These are phyloP conservation scores for Cytospora paraplurivora DNA, from an alignment of 2,329 filamentous ascomycete genomes.

Conservation along the genomic window DNA sequence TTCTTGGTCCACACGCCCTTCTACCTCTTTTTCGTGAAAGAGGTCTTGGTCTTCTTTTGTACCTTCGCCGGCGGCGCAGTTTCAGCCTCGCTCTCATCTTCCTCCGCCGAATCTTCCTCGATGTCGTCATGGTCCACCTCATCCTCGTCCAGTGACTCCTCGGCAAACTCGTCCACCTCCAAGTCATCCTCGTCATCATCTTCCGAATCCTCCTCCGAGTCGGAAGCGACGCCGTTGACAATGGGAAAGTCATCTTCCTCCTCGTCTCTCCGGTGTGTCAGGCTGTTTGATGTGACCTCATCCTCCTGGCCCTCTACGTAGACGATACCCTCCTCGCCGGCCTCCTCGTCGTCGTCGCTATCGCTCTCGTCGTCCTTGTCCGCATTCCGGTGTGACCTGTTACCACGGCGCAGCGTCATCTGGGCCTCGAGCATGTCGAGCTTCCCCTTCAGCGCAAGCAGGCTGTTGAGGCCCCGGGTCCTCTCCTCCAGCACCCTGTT, in stretches of 20 bases:
- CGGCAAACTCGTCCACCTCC: slow-evolving; percentile 30
- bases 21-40: slow-evolving; percentile 33
- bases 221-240: slow-evolving; percentile 57
- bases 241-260: slow-evolving; percentile 61
- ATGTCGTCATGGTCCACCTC: slow-evolving; percentile 41
- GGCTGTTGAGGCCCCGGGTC: slow-evolving; percentile 75
- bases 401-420: slow-evolving; percentile 69
- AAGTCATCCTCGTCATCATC: slow-evolving; percentile 47
- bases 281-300: slow-evolving; percentile 44
- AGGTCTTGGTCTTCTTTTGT: slow-evolving; percentile 36
- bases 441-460: slow-evolving; percentile 90
- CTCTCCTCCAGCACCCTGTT: slow-evolving; percentile 88
- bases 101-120: slow-evolving; percentile 37
- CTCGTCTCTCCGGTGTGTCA: slow-evolving; percentile 47
- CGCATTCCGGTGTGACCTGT: slow-evolving; percentile 50
- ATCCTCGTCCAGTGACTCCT: slow-evolving; percentile 38
- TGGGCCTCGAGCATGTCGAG: slow-evolving; percentile 92
- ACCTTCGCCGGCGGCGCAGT: slow-evolving; percentile 40
- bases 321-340: slow-evolving; percentile 74
- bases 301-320: slow-evolving; percentile 84
- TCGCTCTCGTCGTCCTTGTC: slow-evolving; percentile 58
- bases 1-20: not conserved
- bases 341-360: slow-evolving; percentile 53
- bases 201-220: slow-evolving; percentile 62
- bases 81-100: slow-evolving; percentile 38